Base-by-base conservation (phyloP, 1,139 yeast species). In the Magnusiomyces sp. region DNA sequence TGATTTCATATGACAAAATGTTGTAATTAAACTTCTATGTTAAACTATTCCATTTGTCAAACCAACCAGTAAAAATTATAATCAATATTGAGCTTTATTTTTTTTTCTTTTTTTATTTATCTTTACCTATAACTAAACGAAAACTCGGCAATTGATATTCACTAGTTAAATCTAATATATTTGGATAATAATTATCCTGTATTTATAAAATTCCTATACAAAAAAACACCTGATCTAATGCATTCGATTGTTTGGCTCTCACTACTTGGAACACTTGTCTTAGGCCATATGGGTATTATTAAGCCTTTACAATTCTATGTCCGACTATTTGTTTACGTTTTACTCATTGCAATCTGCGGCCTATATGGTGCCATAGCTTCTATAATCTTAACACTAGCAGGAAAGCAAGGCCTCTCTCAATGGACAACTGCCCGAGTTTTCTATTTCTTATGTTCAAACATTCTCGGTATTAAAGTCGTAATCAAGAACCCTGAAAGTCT, bases 371-470 rank as follows among this genome's bases (percentile, higher is more conserved):
- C 87, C 1, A 51, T 83, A 13, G 84, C 92, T 14, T 88, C 97
- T 1, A 66, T 86, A 2, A 55, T 80, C 11, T 72, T 88, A 50
- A 71, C 88, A 2, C 53, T 88, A 13, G 58, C 82, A 13, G 95
- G 96, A 36, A 85, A 84, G 65, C 81, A 80, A 58, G 81, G 85
- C 50, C 73, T 88, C 50, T 81, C 95, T 1, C 99, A 94, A 68
- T 89, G 90, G 79, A 74, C 89, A 19, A 88, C 92, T 14, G 98
- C 97, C 1, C 74, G 95, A 55, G 83, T 81, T 40, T 90, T 86
- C 63, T 84, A 85, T 65, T 65, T 70, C 57, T 62, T 79, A 2
- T 75, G 84, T 65, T 77, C 86, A 37, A 64, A 70, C 2, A 49
- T 82, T 2, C 68, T 90, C 65, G 92, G 95, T 0, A 72, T 89